A percentile compares a stretch with the other conserved stretches of the same genome.
Evolutionary conservation across 75 land plant species (phyloP).

Genomic region (Picea sitchensis): DNA sequence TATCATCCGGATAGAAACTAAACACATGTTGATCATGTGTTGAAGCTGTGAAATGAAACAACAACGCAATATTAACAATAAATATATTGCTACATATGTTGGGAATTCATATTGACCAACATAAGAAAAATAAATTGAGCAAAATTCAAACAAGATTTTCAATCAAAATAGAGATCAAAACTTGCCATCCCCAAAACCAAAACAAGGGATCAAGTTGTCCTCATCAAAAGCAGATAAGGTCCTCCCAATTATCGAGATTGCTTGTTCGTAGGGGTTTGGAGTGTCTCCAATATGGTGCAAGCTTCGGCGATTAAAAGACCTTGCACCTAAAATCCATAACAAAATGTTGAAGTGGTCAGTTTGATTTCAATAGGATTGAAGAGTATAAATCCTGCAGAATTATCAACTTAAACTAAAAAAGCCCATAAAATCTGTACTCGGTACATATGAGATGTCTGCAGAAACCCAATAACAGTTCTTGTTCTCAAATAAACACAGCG

Average conservation of each 20-base stretch:
- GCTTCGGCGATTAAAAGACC: constrained; percentile 56
- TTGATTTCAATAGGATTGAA: not conserved
- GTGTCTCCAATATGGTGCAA: constrained; percentile 63
- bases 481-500: not conserved
- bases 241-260: constrained; percentile 73
- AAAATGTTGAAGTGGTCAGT: not conserved
- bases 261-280: constrained; percentile 88
- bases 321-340: constrained; percentile 29
- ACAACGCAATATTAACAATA: not conserved
- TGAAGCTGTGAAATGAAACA: constrained; percentile 26
- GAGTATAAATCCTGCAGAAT: not conserved
- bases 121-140: not conserved
- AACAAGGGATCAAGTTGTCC: constrained; percentile 55
- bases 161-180: constrained; percentile 62
- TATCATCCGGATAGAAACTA: constrained; percentile 57
- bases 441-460: no score
- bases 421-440: no score
- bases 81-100: not conserved
- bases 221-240: constrained; percentile 81
- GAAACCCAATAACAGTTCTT: not conserved
- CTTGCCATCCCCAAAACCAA: no score
- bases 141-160: constrained; percentile 1
- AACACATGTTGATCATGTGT: constrained; percentile 86
- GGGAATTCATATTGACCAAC: not conserved
- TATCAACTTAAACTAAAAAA: no score